Base-by-base conservation (phyloP, 179 eudicot species). In the Pouteria campechiana region DNA sequence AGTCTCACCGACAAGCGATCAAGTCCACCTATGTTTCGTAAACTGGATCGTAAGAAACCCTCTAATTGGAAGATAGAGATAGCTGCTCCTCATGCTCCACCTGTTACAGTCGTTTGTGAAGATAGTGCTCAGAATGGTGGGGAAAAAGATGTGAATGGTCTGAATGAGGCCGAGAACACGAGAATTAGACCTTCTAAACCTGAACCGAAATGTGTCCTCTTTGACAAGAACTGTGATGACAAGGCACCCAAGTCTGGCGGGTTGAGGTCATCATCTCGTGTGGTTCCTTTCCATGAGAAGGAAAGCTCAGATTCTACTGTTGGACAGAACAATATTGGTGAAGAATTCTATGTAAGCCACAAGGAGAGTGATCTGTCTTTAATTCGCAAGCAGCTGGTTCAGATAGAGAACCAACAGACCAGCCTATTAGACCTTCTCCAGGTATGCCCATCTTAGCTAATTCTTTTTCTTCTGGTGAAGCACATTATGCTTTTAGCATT, bases 391-490 rank as follows among this genome's bases (percentile, higher is more conserved):
- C 95, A 89, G 54, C 97, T 89, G 56, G 61, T 63, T 68, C 95
- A 81, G 50, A 89, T 89, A 51, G 97, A 89, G 42, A 70, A 59
- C 54, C 95, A 86, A 55, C 97, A 88, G 50, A 65, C 83, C 39
- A 72, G 50, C 56, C 67, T 84, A 39, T 49, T 81, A 18, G 69
- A 70, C 48, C 67, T 90, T 46, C 77, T 90, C 32, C 90, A 86
- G 98, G 98, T 90, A 70, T 32, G 41, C n/a, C n/a, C n/a, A n/a
- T n/a, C n/a, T n/a, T 41, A 38, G 23, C 17, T 33, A 10, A 2
- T 7, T 8, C 18, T 37, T 41, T 35, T 11, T 9, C 17, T 44
- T 24, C n/a, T n/a, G n/a, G n/a, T n/a, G n/a, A n/a, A n/a, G n/a
- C n/a, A n/a, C n/a, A n/a, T n/a, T n/a, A n/a, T n/a, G n/a, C n/a